Conservation (phyloP, 257 asterid species). For the Solanum sparsipilum region DNA sequence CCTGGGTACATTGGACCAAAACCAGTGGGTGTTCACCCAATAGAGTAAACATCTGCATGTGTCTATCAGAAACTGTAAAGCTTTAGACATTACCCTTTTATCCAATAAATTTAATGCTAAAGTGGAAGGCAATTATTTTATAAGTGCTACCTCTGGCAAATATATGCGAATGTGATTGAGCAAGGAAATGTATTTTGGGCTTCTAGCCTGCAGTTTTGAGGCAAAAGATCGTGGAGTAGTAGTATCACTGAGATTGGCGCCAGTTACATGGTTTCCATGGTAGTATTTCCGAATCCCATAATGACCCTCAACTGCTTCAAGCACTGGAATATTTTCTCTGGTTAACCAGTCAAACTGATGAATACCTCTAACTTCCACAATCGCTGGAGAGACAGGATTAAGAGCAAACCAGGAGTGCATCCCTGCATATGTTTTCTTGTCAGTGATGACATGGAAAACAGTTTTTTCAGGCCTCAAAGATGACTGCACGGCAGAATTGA, state of each 20-base stretch:
- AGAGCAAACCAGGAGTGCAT: conserved; percentile 99
- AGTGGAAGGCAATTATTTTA: not conserved
- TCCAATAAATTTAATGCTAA: not conserved
- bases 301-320: conserved; percentile 89
- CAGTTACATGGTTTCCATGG: conserved; percentile 82
- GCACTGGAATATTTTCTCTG: conserved; percentile 95
- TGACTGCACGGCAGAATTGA: conserved; percentile 74
- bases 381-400: conserved; percentile 73
- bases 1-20: not conserved
- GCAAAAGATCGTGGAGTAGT: conserved; percentile 75
- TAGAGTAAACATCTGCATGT: not conserved
- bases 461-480: conserved; percentile 61
- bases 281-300: conserved; percentile 65
- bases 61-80: not conserved
- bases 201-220: conserved; percentile 85
- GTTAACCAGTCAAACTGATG: conserved; percentile 98
- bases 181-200: conserved; percentile 84
- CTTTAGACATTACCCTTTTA: not conserved
- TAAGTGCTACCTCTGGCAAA: conserved; percentile 76
- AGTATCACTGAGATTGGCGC: conserved; percentile 70
- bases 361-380: conserved; percentile 86
- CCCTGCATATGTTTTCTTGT: conserved; percentile 95
- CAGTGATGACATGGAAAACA: conserved; percentile 92
- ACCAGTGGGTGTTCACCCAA: not conserved
- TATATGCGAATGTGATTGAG: conserved; percentile 95